phyloP scores from a whole-genome alignment of 1,284 basidiomycete genomes.

The Hemileccinum hortonii region DNA sequence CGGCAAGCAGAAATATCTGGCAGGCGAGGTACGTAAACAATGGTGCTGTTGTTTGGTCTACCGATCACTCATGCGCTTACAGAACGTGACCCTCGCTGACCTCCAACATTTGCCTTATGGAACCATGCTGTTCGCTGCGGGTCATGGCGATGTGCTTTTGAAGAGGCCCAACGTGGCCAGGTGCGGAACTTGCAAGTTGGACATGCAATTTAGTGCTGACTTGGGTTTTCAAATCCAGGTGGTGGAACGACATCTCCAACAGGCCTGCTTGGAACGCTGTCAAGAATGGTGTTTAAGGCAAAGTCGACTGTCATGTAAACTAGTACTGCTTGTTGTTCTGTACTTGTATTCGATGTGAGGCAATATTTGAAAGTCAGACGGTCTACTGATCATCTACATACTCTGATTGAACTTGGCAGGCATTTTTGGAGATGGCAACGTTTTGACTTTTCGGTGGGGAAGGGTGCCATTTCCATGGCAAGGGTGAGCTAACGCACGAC shows the following conservation, averaged over 20 bases:
- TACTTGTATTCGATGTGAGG: too few relatives aligned
- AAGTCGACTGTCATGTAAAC: not conserved
- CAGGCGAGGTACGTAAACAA: constrained; percentile 41
- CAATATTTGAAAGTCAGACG: too few relatives aligned
- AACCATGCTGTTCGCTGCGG: not conserved
- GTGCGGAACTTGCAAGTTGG: constrained; percentile 12
- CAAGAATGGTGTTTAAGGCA: constrained; percentile 15
- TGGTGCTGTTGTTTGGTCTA: not conserved
- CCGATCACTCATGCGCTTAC: constrained; percentile 7
- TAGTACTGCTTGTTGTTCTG: too few relatives aligned
- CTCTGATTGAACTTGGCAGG: too few relatives aligned
- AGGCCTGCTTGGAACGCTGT: constrained; percentile 29
- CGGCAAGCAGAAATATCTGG: constrained; percentile 47
- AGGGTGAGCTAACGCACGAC: too few relatives aligned
- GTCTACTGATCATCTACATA: too few relatives aligned
- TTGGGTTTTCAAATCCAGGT: constrained; percentile 18
- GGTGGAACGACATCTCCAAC: constrained; percentile 29
- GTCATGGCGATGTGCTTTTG: constrained; percentile 7
- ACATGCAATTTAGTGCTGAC: constrained; percentile 1
- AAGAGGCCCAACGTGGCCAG: constrained; percentile 25
- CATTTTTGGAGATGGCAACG: too few relatives aligned
- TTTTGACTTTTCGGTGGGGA: too few relatives aligned
- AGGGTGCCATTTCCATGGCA: too few relatives aligned
- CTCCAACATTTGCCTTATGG: constrained; percentile 54
- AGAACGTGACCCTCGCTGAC: constrained; percentile 51